Evolutionary conservation across 2,329 filamentous ascomycete species (phyloP), one percentile per base, ranked within the genome.

Genomic region (Pyricularia sp.): DNA sequence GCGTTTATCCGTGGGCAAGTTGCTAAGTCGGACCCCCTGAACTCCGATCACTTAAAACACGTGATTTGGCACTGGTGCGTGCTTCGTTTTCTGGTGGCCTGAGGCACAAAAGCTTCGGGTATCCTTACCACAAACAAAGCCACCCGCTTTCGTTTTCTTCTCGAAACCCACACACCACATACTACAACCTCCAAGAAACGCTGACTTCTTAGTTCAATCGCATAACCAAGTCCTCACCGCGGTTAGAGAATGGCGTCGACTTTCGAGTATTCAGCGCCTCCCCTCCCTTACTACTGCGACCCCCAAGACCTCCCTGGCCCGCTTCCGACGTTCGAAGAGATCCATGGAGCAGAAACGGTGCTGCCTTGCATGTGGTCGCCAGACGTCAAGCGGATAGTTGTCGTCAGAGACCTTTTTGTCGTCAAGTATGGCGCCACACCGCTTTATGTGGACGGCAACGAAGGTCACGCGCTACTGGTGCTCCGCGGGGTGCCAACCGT

Each of bases 401-500:
- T 69, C 26, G 67, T 69, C 28, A 65, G 64, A 42, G 67, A 55
- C 25, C 59, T 42, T 23, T 69, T 69, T 65, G 36, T 71, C 36
- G 67, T 71, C 67, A 70, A 70, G 36, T 68, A 69, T 36, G 70
- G 70, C 10, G 42, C 28, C 26, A 17, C 50, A 10, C 55, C 55
- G 55, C 58, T 59, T 28, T 69, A 12, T 3, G 64, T 69, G 10
- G 50, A 42, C 9, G 68, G 68, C 28, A 71, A 68, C 65, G 70
- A 71, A 65, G 70, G 70, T 23, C 68, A 69, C 10, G 66, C 70
- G n/a, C 66, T 71, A 17, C 26, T 68, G 25, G 50, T 68, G 14
- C 66, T 71, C 23, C 26, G 25, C 5, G 25, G 64, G 65, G n/a
- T 68, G 50, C 67, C 64, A 25, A 66, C 61, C 58, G 58, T 71